Percentiles rank a stretch among this genome's conserved stretches.
Evolutionary conservation across 2,329 filamentous ascomycete genomes (phyloP).

Genomic region (Aspergillaceae sp.): DNA sequence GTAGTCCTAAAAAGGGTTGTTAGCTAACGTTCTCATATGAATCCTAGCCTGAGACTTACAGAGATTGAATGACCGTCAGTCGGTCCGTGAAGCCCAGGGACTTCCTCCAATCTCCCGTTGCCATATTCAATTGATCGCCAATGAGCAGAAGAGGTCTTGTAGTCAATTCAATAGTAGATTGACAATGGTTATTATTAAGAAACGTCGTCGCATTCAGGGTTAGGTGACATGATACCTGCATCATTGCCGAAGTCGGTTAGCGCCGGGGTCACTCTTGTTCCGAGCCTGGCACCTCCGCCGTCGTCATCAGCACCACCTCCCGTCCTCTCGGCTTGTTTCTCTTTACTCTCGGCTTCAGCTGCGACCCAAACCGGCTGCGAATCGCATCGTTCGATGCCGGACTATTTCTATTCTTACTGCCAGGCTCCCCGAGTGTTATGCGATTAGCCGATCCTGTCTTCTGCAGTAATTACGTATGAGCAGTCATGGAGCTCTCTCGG

Average conservation of each 20-base stretch:
- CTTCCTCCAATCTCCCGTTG: slow-evolving; percentile 40
- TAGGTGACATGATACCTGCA: not conserved
- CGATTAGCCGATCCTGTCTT: slow-evolving; percentile 15
- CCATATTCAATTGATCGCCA: slow-evolving; percentile 18
- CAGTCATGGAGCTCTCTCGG: slow-evolving; percentile 65
- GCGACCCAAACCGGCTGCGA: too few species aligned
- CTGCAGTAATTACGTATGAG: slow-evolving; percentile 17
- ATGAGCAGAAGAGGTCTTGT: not conserved
- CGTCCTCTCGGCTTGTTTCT: slow-evolving; percentile 3
- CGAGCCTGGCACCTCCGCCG: slow-evolving; percentile 2
- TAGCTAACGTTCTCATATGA: not conserved
- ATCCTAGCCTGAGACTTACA: slow-evolving; percentile 41
- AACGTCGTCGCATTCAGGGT: not conserved
- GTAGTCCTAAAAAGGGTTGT: slow-evolving; percentile 34
- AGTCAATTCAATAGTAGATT: not conserved
- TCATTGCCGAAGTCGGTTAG: slow-evolving; percentile 1
- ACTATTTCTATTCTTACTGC: slow-evolving; percentile 6
- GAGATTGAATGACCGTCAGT: slow-evolving; percentile 53
- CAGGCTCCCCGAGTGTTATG: slow-evolving; percentile 24
- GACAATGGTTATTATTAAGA: too few species aligned
- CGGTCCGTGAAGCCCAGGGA: slow-evolving; percentile 51
- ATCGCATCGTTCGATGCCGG: slow-evolving; percentile 1
- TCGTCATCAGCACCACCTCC: slow-evolving; percentile 10
- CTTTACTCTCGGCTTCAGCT: slow-evolving; percentile 5
- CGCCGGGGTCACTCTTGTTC: slow-evolving; percentile 1